Percentiles rank a stretch among this genome's conserved stretches.
Conservation (phyloP, 31 red algal species). For the Endocladia muricata region DNA sequence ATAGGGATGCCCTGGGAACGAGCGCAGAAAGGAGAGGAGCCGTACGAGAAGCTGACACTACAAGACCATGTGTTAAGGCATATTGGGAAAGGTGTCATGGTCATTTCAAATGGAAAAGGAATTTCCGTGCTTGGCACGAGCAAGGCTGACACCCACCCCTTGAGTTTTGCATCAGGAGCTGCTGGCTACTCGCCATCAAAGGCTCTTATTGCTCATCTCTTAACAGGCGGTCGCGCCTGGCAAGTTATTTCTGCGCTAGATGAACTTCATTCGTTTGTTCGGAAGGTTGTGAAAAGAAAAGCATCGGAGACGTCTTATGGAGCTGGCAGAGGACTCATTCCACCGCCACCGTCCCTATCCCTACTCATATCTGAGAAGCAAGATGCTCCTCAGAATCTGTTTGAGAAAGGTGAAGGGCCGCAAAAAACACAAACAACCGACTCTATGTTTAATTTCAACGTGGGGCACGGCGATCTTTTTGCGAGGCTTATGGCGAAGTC, state of each 20-base stretch:
- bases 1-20: slow-evolving; percentile 63
- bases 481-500: slow-evolving; percentile 52
- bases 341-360: slow-evolving; percentile 53
- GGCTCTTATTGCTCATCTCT: slow-evolving; percentile 45
- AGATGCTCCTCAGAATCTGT: not conserved
- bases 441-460: slow-evolving; percentile 24
- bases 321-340: slow-evolving; percentile 49
- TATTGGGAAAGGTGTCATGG: slow-evolving; percentile 57
- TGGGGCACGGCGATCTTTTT: slow-evolving; percentile 21
- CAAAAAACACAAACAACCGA: not conserved
- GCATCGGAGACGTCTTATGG: slow-evolving; percentile 53
- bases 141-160: slow-evolving; percentile 35
- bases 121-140: slow-evolving; percentile 41
- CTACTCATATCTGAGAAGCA: slow-evolving; percentile 35
- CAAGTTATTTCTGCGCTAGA: slow-evolving; percentile 50
- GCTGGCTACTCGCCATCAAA: slow-evolving; percentile 67
- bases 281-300: slow-evolving; percentile 16
- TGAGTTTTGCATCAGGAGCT: slow-evolving; percentile 36
- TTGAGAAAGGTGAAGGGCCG: not conserved
- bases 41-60: not conserved
- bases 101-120: slow-evolving; percentile 35
- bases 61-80: slow-evolving; percentile 25
- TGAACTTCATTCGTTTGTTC: slow-evolving; percentile 46
- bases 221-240: slow-evolving; percentile 68
- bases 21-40: slow-evolving; percentile 31